These are phyloP conservation scores for Phytophthora lateralis DNA, from an alignment of 352 stramenopile genomes.

Conservation along the genomic window DNA sequence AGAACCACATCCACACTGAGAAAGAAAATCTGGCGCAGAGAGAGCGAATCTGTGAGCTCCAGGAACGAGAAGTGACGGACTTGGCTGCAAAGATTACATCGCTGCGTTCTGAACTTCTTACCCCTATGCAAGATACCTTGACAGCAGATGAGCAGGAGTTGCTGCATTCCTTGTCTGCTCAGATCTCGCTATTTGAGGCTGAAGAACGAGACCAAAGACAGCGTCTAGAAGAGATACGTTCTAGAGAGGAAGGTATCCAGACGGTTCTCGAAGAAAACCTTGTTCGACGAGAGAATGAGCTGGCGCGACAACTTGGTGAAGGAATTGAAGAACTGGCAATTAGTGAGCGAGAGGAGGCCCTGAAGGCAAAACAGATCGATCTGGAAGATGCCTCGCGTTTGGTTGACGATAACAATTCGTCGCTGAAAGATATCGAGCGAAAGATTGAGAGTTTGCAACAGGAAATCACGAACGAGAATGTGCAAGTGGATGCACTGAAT, in stretches of 20 bases:
- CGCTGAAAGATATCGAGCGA: conserved; percentile 66
- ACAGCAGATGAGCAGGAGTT: conserved; percentile 52
- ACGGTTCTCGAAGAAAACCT: conserved; percentile 94
- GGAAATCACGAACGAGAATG: conserved; percentile 53
- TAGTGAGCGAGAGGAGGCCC: conserved; percentile 66
- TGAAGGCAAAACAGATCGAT: conserved; percentile 92
- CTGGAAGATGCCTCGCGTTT: conserved; percentile 80
- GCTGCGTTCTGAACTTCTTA: conserved; percentile 60
- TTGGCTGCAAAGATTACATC: conserved; percentile 59
- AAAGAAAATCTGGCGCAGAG: conserved; percentile 61
- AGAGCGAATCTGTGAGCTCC: conserved; percentile 51
- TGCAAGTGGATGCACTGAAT: conserved; percentile 54
- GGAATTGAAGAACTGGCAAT: conserved; percentile 62
- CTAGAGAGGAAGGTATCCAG: conserved; percentile 88
- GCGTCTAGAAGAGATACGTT: conserved; percentile 88
- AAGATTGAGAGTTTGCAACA: conserved; percentile 63
- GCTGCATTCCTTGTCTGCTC: conserved; percentile 65
- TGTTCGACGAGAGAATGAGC: conserved; percentile 80
- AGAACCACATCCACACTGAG: conserved; percentile 74
- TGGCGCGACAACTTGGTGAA: conserved; percentile 62
- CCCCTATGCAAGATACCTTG: conserved; percentile 81
- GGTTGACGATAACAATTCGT: conserved; percentile 68
- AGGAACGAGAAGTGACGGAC: conserved; percentile 70
- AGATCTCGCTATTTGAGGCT: conserved; percentile 80
- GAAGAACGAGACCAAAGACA: conserved; percentile 87